These are phyloP conservation scores for Tulasnella calospora DNA, from an alignment of 768 basidiomycete genomes.

Conservation along the genomic window DNA sequence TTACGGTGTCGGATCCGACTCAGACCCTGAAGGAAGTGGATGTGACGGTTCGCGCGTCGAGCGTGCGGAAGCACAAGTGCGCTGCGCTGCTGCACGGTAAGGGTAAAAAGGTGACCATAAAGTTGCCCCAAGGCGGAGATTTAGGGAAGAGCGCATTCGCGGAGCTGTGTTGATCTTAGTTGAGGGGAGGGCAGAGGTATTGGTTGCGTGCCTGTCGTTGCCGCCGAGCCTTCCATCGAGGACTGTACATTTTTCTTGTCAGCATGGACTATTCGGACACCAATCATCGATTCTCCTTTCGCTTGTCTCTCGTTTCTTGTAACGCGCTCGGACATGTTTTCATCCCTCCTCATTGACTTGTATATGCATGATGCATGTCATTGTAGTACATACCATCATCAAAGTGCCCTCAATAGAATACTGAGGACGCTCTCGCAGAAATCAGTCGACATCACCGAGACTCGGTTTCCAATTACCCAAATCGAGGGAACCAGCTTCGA, in stretches of 20 bases:
- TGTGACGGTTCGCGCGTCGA: conserved; percentile 10
- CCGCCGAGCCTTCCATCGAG: not conserved
- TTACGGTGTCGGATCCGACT: conserved; percentile 63
- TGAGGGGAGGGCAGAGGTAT: not conserved
- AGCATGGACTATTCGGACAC: not conserved
- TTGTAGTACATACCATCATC: not conserved
- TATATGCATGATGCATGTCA: not conserved
- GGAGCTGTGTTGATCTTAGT: not conserved
- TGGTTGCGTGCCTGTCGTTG: not conserved
- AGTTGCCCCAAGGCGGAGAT: conserved; percentile 27
- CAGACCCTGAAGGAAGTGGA: conserved; percentile 39
- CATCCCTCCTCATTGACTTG: not conserved
- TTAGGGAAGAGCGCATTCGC: conserved; percentile 24
- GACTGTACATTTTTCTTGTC: not conserved
- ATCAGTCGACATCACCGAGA: not conserved
- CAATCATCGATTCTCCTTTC: not conserved
- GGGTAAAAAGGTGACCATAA: conserved; percentile 19
- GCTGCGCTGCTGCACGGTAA: not conserved
- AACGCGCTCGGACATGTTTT: not conserved
- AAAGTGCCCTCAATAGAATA: not conserved
- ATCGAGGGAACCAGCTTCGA: conserved; percentile 9
- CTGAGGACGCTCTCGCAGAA: not conserved
- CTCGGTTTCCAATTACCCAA: not conserved
- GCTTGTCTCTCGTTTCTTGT: too few relatives aligned
- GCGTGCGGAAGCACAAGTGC: not conserved